phyloP scores from a whole-genome alignment of 192 early-diverging fungal genomes.

The Umbelopsis ramanniana region DNA sequence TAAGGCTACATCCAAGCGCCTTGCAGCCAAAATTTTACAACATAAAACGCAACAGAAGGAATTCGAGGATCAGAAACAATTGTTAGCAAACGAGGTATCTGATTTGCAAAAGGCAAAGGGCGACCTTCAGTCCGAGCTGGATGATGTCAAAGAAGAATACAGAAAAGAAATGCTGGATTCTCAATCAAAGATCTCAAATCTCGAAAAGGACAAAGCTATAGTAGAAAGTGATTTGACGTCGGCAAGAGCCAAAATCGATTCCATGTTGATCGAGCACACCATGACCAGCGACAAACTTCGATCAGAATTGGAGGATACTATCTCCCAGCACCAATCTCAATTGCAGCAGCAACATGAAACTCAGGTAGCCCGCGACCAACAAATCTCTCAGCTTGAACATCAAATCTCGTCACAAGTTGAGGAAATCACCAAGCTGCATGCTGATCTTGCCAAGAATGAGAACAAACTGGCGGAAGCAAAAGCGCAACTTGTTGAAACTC shows the following conservation, averaged over 20 bases:
- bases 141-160: background rate
- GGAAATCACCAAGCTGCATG: background rate
- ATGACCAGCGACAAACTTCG: background rate
- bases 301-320: background rate
- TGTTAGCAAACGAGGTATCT: background rate
- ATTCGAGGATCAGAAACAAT: background rate
- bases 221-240: background rate
- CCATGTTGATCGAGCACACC: background rate
- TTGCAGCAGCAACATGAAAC: background rate
- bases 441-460: background rate
- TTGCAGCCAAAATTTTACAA: background rate
- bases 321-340: background rate
- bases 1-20: background rate
- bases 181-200: background rate
- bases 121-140: background rate
- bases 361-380: constrained; percentile 1
- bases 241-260: constrained; percentile 9
- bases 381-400: background rate
- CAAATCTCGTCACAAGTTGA: background rate
- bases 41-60: background rate
- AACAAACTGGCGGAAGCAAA: background rate
- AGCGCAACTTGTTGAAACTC: background rate
- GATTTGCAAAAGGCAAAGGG: background rate
- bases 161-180: background rate
- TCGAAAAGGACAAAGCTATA: background rate